Evolutionary conservation across 495 filamentous ascomycete genomes (phyloP).

Genomic region (Hypoxylon fuscum): DNA sequence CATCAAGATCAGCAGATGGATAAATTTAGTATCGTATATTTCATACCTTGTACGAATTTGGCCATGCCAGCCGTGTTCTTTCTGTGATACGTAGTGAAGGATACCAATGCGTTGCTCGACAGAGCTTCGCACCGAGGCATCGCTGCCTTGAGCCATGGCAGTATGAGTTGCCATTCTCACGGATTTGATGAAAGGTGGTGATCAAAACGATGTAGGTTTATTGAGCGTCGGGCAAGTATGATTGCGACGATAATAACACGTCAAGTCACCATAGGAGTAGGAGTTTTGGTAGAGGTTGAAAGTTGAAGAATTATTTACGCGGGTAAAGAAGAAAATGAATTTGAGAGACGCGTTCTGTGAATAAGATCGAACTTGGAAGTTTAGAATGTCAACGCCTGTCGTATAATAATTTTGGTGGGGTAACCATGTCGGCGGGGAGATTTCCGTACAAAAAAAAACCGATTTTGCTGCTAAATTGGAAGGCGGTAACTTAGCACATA

Average conservation of each 20-base stretch:
- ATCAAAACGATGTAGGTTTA: background rate
- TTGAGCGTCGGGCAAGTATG: background rate
- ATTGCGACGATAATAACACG: background rate
- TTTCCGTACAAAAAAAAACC: background rate
- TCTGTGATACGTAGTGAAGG: conserved; percentile 37
- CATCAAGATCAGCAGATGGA: background rate
- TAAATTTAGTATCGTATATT: background rate
- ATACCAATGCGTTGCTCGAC: conserved; percentile 43
- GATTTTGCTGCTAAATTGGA: background rate
- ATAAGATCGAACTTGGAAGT: background rate
- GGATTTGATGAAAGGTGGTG: background rate
- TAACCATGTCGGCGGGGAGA: background rate
- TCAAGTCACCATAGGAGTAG: too few species aligned
- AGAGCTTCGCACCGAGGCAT: conserved; percentile 42
- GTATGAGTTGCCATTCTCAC: conserved; percentile 44
- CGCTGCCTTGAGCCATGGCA: conserved; percentile 44
- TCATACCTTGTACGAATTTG: conserved; percentile 41
- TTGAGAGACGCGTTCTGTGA: background rate
- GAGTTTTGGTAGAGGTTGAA: too few species aligned
- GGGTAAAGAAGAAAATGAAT: too few species aligned
- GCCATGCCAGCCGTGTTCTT: conserved; percentile 38
- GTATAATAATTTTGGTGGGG: background rate
- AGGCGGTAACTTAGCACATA: background rate
- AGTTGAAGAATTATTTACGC: too few species aligned
- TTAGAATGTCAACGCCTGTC: too few species aligned